phyloP scores from a whole-genome alignment of 768 basidiomycete genomes.

The Cyclocybe cylindracea region DNA sequence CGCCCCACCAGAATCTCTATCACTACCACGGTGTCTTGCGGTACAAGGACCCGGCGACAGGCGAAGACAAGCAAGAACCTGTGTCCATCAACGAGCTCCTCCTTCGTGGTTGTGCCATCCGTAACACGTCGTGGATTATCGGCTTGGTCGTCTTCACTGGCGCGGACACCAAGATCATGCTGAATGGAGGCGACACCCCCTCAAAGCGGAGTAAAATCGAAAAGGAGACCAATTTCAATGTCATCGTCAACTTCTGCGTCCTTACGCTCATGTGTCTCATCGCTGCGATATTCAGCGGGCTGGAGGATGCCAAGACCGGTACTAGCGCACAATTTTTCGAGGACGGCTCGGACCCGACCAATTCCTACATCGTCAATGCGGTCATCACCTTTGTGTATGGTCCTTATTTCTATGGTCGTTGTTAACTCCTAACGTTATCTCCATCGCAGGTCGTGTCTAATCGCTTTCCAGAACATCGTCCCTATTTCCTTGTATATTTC shows the following conservation, averaged over 20 bases:
- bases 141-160: conserved; percentile 95
- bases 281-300: conserved; percentile 75
- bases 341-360: conserved; percentile 59
- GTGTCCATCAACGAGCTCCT: conserved; percentile 92
- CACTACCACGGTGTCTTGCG: conserved; percentile 84
- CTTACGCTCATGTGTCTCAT: conserved; percentile 76
- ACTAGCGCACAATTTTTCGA: conserved; percentile 81
- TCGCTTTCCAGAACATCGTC: conserved; percentile 97
- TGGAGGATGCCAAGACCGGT: conserved; percentile 56
- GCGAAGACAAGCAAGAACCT: conserved; percentile 60
- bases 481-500: conserved; percentile 96
- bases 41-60: conserved; percentile 57
- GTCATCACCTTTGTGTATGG: conserved; percentile 91
- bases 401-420: background rate
- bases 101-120: conserved; percentile 85
- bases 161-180: conserved; percentile 88
- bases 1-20: conserved; percentile 93
- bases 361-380: conserved; percentile 65
- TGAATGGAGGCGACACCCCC: conserved; percentile 91
- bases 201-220: conserved; percentile 98
- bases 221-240: conserved; percentile 98
- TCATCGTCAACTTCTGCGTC: conserved; percentile 88
- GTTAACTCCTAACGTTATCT: background rate
- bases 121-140: conserved; percentile 92
- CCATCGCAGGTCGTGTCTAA: conserved; percentile 74